Base-by-base conservation (phyloP, 208 protist species). In the Trypanosomatidae sp. region DNA sequence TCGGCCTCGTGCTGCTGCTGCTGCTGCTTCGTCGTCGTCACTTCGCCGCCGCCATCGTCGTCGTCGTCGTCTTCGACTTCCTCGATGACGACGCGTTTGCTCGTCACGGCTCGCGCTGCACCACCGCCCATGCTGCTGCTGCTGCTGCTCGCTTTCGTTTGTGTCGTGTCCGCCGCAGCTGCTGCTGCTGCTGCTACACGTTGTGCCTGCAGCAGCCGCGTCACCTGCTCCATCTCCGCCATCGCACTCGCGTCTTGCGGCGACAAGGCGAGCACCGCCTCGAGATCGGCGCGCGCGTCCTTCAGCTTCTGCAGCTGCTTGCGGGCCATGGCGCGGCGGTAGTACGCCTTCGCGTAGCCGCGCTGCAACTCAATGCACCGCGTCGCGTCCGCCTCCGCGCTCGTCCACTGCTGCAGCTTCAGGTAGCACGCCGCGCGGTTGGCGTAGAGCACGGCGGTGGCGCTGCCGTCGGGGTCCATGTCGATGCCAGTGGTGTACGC, bases 381-480 rank as follows among this genome's bases (percentile, higher is more conserved):
- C 7, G 77, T 77, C 15, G 83, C 77, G 44, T 95, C 87, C 38
- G 69, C 65, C 49, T 95, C 87, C 1, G 87, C 87, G 13, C 73
- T 57, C 0, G 44, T 58, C 82, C 83, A 92, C 38, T 69, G 42
- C 10, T 64, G 56, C 16, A 72, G 43, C 51, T 91, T 92, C 28
- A 95, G 59, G 40, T 81, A 78, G 48, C 80, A 89, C 69, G 92
- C 78, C 1, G 83, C 58, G 20, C 84, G 71, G 50, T 95, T 95
- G 33, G 66, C 73, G 54, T 92, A 91, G 8, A 95, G 55, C 13
- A 95, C 57, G 54, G 92, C 70, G 8, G 73, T 69, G 13, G 59
- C 48, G 19, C 53, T 7, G 51, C 69, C 71, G 32, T 71, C 55
- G 18, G 76, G 66, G 50, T 89, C 88, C n/a, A 89, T 41, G 33